Conservation (phyloP, 1,284 basidiomycete species). For the Chalciporus sp. region DNA sequence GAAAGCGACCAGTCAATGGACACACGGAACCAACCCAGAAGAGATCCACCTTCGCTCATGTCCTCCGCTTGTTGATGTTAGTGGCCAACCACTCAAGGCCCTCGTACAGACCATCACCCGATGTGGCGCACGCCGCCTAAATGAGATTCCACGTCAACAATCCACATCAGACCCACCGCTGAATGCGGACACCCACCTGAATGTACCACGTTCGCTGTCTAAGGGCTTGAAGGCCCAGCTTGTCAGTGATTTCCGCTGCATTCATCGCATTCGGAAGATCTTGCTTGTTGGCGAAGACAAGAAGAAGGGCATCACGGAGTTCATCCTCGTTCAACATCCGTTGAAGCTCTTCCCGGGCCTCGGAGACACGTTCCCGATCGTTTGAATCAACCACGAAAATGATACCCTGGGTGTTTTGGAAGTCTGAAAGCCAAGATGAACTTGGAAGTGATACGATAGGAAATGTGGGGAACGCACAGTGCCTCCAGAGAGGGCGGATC, state of each 20-base stretch:
- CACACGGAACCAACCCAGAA: constrained; percentile 47
- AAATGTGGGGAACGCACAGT: constrained; percentile 67
- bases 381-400: constrained; percentile 99
- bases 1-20: constrained; percentile 49
- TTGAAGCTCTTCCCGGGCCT: constrained; percentile 99
- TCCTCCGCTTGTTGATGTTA: constrained; percentile 81
- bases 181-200: constrained; percentile 61
- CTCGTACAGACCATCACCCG: constrained; percentile 98
- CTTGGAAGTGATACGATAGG: constrained; percentile 23
- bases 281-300: constrained; percentile 99
- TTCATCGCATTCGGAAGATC: constrained; percentile 99
- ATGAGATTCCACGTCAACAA: constrained; percentile 25
- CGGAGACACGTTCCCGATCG: constrained; percentile 98
- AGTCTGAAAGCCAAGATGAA: constrained; percentile 63
- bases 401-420: constrained; percentile 99
- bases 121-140: constrained; percentile 96
- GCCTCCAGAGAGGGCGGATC: constrained; percentile 95
- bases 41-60: constrained; percentile 48
- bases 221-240: constrained; percentile 96
- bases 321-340: constrained; percentile 99
- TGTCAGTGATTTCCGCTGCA: constrained; percentile 99
- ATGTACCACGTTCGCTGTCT: constrained; percentile 99
- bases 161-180: constrained; percentile 2
- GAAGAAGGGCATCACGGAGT: constrained; percentile 95
- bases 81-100: constrained; percentile 94